These are phyloP conservation scores for Pseudopediastrum boryanum DNA, from an alignment of 139 green algal genomes.

Conservation along the genomic window DNA sequence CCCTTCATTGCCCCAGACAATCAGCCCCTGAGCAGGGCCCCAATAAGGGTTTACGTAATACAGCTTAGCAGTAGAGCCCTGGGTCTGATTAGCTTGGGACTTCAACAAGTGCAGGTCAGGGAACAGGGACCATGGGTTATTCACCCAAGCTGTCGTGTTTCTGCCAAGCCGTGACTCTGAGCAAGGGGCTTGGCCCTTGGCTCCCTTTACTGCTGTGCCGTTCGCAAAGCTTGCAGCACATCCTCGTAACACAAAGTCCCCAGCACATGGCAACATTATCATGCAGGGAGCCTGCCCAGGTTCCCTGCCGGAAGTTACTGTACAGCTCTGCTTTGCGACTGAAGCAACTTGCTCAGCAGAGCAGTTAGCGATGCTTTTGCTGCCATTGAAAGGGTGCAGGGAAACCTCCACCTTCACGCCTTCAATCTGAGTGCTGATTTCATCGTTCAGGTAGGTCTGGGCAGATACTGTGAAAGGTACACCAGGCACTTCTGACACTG, in stretches of 20 bases:
- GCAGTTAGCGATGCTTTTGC: slow-evolving; percentile 9
- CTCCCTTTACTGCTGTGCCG: background rate
- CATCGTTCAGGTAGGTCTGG: slow-evolving; percentile 31
- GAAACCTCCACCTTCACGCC: slow-evolving; percentile 27
- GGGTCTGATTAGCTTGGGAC: background rate
- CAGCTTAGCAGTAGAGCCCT: slow-evolving; percentile 9
- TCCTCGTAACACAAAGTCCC: slow-evolving; percentile 31
- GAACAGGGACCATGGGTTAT: background rate
- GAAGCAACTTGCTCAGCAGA: background rate
- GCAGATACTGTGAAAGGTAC: slow-evolving; percentile 25
- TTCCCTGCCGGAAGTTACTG: background rate
- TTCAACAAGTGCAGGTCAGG: slow-evolving; percentile 7
- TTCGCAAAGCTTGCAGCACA: slow-evolving; percentile 14
- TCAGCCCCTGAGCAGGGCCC: slow-evolving; percentile 16
- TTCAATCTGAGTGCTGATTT: background rate
- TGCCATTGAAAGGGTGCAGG: slow-evolving; percentile 18
- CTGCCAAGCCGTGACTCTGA: slow-evolving; percentile 16
- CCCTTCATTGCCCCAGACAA: slow-evolving; percentile 36
- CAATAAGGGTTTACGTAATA: slow-evolving; percentile 37
- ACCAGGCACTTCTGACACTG: slow-evolving; percentile 27
- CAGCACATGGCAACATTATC: slow-evolving; percentile 44
- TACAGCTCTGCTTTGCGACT: background rate
- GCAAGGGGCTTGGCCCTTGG: background rate
- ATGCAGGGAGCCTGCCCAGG: background rate
- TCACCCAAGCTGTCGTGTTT: slow-evolving; percentile 37